Base-by-base conservation (phyloP, 306 rosid species). In the Cicer bijugum region DNA sequence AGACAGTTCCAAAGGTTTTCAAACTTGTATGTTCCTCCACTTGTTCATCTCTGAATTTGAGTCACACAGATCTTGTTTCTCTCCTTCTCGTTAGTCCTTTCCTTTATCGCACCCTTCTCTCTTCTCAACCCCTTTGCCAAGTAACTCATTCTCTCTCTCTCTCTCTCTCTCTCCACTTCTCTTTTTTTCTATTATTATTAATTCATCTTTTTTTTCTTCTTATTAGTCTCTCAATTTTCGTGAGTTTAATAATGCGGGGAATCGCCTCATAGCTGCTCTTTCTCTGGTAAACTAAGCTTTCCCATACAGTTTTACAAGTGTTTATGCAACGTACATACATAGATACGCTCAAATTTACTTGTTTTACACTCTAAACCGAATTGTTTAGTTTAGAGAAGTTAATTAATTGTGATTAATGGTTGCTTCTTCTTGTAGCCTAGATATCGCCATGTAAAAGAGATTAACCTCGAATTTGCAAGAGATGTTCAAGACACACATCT, bases 401-500 rank as follows among this genome's bases (percentile, higher is more conserved):
- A 11, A 0, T 4, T 23, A 1, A 12, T 59, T 66, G 42, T 44
- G 80, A 65, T 84, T 69, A 23, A 75, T 65, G 73, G 40, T 40
- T 70, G 48, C 60, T 43, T 71, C 51, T 43, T 71, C 48, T 68
- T 85, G 80, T 62, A 92, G 97, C 90, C 86, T 28, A 84, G 97
- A 33, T 92, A 89, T 82, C 14, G 44, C 57, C 48, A 73, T 44
- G 86, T 89, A 40, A 89, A 83, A 82, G 76, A 84, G 40, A 88
- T 92, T 78, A 78, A 84, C 76, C 93, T 92, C 4, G 97, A 89
- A 83, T 92, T 92, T 79, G 86, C 96, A 1, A 84, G 84, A 72
- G 92, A 86, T 69, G 80, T 92, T 82, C 93, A 89, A 80, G 97
- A 92, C 83, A 20, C 67, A 6, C 90, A 91, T 88, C 89, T 92